Conservation (phyloP, 2,329 filamentous ascomycete genomes). For the Stachybotrys elegans region DNA sequence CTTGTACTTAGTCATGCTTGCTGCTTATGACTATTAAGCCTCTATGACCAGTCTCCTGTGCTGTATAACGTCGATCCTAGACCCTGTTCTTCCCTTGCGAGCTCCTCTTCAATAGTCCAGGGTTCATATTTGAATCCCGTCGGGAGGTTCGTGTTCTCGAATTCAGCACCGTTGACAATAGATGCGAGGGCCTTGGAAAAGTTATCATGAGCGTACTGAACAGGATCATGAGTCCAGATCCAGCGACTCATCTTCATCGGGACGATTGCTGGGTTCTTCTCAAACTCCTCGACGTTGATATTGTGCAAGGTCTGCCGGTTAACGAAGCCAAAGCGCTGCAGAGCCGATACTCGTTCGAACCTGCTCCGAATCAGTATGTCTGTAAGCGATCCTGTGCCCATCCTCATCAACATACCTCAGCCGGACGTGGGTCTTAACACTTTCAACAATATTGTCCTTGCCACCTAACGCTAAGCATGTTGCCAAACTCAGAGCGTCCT, state of each 20-base stretch:
- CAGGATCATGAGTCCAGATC: not conserved
- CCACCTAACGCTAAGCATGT: conserved; percentile 11
- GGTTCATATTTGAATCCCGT: not conserved
- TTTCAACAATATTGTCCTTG: not conserved
- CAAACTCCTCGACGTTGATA: not conserved
- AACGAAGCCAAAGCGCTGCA: not conserved
- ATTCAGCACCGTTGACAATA: not conserved
- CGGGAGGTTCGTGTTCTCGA: not conserved
- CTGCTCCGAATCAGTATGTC: not conserved
- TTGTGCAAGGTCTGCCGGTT: not conserved
- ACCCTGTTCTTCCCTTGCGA: not conserved
- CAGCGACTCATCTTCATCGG: not conserved
- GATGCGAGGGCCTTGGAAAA: not conserved
- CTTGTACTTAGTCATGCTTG: too few relatives aligned
- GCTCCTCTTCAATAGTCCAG: not conserved
- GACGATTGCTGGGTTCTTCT: not conserved
- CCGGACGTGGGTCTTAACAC: not conserved
- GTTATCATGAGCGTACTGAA: not conserved
- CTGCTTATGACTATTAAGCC: too few relatives aligned
- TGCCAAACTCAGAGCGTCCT: conserved; percentile 13
- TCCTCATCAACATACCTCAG: not conserved
- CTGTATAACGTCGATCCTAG: not conserved
- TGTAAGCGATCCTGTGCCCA: not conserved
- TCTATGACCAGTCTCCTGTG: not conserved
- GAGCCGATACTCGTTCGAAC: not conserved